phyloP scores from a whole-genome alignment of 139 green algal species.

The Deuterostichococcus epilithicus region DNA sequence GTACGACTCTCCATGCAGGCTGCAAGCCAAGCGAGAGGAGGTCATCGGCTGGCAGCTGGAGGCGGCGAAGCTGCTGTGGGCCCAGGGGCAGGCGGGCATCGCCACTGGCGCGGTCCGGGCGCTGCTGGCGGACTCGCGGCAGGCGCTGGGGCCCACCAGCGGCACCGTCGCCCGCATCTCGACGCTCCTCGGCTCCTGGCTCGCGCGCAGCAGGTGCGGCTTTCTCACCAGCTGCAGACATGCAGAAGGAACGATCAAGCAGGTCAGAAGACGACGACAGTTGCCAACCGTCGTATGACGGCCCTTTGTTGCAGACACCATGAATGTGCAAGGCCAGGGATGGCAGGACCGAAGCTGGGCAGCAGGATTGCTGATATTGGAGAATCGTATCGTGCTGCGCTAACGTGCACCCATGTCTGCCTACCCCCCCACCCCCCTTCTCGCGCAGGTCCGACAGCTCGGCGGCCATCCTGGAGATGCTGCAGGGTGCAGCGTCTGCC shows the following conservation, averaged over 20 bases:
- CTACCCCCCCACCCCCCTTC: too few species aligned
- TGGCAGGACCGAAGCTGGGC: too few species aligned
- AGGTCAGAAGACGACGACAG: too few species aligned
- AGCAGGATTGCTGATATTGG: too few species aligned
- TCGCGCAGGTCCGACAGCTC: constrained; percentile 40
- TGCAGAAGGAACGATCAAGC: not conserved
- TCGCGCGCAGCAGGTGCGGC: constrained; percentile 27
- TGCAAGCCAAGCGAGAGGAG: not conserved
- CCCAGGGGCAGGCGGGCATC: constrained; percentile 44
- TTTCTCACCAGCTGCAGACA: not conserved
- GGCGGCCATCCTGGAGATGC: constrained; percentile 22
- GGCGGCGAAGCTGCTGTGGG: constrained; percentile 79
- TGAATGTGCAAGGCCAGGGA: too few species aligned
- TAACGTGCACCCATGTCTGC: too few species aligned
- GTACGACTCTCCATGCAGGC: too few species aligned
- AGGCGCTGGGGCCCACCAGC: not conserved
- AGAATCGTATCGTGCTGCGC: too few species aligned
- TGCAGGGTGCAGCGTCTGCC: constrained; percentile 12
- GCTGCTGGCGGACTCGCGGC: constrained; percentile 7
- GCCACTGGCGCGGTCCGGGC: constrained; percentile 33
- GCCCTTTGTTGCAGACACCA: too few species aligned
- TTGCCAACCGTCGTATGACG: too few species aligned
- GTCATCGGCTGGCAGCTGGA: constrained; percentile 54
- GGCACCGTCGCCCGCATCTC: constrained; percentile 30
- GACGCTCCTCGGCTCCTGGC: constrained; percentile 68